Evolutionary conservation across 345 rosid species (phyloP).

Genomic region (Eucalyptus microcorys): DNA sequence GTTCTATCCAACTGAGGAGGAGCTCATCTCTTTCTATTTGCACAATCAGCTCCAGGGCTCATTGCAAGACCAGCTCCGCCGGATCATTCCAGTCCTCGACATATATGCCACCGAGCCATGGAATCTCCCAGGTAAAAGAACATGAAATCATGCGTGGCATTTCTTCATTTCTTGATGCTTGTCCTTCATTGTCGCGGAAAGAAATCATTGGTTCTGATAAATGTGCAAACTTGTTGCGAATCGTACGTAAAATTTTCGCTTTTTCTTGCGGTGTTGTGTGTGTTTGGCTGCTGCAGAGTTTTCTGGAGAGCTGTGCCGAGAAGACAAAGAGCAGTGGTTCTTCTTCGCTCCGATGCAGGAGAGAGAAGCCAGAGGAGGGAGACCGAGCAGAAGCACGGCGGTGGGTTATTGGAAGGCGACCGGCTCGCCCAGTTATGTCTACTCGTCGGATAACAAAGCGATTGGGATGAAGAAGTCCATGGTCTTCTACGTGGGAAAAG

Average conservation of each 20-base stretch:
- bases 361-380: neutral
- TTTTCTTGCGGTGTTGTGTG: neutral
- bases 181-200: neutral
- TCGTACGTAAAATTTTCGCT: neutral
- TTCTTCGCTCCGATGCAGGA: neutral
- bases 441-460: neutral
- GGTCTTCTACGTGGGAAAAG: neutral
- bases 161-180: neutral
- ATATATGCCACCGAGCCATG: neutral
- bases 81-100: neutral
- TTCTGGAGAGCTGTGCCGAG: constrained; percentile 48
- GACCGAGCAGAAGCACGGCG: neutral
- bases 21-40: neutral
- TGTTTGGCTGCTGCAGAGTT: constrained; percentile 17
- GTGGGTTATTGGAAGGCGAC: neutral
- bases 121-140: neutral
- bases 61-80: neutral
- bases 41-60: neutral
- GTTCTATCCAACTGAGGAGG: neutral
- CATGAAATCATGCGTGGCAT: neutral
- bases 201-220: neutral
- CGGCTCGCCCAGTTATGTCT: neutral
- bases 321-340: constrained; percentile 5
- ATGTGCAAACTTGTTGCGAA: neutral
- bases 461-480: neutral